Conservation (phyloP, 768 basidiomycete species). For the Tubosaeta brunneosetosa region DNA sequence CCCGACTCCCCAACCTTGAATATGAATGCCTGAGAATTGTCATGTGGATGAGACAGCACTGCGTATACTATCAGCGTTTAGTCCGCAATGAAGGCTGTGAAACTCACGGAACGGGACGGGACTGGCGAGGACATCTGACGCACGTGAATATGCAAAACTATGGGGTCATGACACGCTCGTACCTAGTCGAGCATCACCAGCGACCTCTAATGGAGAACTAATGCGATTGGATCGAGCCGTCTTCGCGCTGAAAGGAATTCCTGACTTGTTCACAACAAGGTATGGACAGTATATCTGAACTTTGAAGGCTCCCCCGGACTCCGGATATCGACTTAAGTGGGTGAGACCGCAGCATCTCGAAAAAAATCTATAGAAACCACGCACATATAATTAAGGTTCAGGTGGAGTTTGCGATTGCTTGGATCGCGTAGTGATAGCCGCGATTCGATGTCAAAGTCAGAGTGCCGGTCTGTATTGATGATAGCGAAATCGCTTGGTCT, state of each 20-base stretch:
- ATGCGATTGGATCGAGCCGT: slow-evolving; percentile 59
- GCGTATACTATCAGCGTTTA: slow-evolving; percentile 1
- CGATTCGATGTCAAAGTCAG: slow-evolving; percentile 82
- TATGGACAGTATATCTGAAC: slow-evolving; percentile 93
- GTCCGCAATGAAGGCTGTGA: not conserved
- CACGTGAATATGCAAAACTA: slow-evolving; percentile 13
- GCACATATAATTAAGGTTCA: slow-evolving; percentile 88
- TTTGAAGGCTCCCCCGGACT: slow-evolving; percentile 93
- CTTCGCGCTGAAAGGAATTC: slow-evolving; percentile 71
- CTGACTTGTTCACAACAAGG: slow-evolving; percentile 89
- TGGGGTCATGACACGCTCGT: slow-evolving; percentile 6
- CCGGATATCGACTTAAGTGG: slow-evolving; percentile 59
- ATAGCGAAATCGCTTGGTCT: slow-evolving; percentile 96
- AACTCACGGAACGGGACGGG: slow-evolving; percentile 79
- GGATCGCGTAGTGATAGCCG: slow-evolving; percentile 69
- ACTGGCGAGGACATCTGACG: slow-evolving; percentile 43
- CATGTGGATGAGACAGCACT: slow-evolving; percentile 86
- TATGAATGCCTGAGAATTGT: slow-evolving; percentile 77
- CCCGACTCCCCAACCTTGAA: slow-evolving; percentile 76
- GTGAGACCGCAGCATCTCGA: slow-evolving; percentile 4
- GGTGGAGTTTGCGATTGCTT: slow-evolving; percentile 67
- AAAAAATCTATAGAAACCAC: slow-evolving; percentile 26
- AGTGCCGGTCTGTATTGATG: slow-evolving; percentile 89
- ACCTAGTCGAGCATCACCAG: slow-evolving; percentile 76
- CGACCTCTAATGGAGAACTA: slow-evolving; percentile 68